Evolutionary conservation across 345 rosid genomes (phyloP).

Genomic region (Melaleuca alternifolia): DNA sequence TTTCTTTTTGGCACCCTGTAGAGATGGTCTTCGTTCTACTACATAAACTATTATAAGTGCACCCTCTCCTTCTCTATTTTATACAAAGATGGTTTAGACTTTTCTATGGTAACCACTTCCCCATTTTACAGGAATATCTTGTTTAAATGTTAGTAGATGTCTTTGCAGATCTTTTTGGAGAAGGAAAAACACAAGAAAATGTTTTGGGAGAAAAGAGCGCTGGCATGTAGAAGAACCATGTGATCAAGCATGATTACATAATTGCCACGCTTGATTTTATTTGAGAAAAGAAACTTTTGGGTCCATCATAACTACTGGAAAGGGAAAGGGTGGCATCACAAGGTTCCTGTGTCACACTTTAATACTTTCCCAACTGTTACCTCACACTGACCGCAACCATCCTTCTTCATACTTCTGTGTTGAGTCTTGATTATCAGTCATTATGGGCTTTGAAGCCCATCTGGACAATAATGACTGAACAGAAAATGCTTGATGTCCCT

Average conservation of each 20-base stretch:
- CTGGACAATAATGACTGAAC: background rate
- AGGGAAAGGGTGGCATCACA: background rate
- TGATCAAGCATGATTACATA: background rate
- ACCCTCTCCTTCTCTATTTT: background rate
- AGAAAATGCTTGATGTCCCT: background rate
- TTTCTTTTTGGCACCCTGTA: background rate
- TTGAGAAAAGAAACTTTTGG: background rate
- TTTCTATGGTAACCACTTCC: background rate
- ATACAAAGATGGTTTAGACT: background rate
- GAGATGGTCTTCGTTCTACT: background rate
- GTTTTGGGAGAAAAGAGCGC: background rate
- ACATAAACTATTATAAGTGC: background rate
- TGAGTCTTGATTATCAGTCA: background rate
- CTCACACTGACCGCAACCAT: background rate
- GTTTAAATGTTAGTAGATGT: background rate
- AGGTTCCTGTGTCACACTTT: background rate
- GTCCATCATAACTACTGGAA: background rate
- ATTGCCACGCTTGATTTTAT: background rate
- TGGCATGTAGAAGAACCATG: background rate
- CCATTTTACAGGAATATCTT: background rate
- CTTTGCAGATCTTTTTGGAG: background rate
- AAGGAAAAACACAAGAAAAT: background rate
- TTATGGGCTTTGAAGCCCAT: background rate
- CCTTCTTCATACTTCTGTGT: background rate
- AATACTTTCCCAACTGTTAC: background rate